Percentiles rank a stretch among this genome's conserved stretches.
These are phyloP conservation scores for Oxytropis ochrocephala DNA, from an alignment of 306 rosid species.

Conservation along the genomic window DNA sequence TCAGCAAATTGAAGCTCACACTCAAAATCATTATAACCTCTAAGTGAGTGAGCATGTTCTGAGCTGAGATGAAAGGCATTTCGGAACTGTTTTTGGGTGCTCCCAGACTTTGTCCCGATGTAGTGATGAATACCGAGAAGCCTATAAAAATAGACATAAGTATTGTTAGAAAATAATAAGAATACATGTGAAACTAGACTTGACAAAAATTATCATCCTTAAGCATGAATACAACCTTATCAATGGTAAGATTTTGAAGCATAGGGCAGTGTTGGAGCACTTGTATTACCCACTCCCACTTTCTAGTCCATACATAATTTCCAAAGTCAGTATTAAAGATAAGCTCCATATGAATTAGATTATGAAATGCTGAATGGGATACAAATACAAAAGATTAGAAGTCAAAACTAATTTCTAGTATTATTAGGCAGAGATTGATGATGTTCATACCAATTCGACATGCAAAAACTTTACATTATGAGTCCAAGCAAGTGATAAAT, in stretches of 20 bases:
- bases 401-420: too few relatives aligned
- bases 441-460: neutral
- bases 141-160: too few relatives aligned
- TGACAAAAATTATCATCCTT: neutral
- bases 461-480: neutral
- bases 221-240: neutral
- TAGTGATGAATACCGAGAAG: too few relatives aligned
- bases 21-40: too few relatives aligned
- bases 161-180: too few relatives aligned
- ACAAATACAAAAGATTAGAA: neutral
- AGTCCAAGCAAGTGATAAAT: neutral
- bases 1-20: neutral
- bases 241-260: neutral
- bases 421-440: neutral
- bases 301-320: neutral
- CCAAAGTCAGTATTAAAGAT: neutral
- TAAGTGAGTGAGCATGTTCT: too few relatives aligned
- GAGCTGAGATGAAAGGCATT: neutral
- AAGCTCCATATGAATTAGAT: neutral
- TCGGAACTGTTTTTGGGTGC: neutral
- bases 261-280: neutral
- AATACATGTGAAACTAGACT: neutral
- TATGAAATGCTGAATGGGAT: neutral
- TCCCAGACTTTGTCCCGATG: too few relatives aligned
- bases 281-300: neutral